Conservation (phyloP, 768 basidiomycete species). For the Udeniomyces megalosporus region DNA sequence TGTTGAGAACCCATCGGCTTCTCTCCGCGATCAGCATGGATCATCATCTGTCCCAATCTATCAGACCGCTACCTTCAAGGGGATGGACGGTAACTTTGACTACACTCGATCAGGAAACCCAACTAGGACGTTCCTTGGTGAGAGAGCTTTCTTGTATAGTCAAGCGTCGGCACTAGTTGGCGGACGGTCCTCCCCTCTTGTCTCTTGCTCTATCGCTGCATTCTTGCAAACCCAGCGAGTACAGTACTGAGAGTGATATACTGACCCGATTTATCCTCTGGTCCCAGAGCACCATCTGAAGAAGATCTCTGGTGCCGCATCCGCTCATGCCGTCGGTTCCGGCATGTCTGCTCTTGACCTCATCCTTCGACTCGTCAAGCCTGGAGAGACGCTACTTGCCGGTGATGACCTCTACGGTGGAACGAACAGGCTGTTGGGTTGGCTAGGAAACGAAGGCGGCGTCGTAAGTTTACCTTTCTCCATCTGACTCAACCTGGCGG, state of each 20-base stretch:
- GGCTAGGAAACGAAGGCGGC: conserved; percentile 71
- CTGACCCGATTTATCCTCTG: neutral
- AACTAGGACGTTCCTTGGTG: conserved; percentile 84
- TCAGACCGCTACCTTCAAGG: conserved; percentile 96
- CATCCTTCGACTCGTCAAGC: conserved; percentile 82
- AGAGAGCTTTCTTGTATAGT: conserved; percentile 21
- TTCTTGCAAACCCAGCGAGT: too few relatives aligned
- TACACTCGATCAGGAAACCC: conserved; percentile 93
- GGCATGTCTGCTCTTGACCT: conserved; percentile 97
- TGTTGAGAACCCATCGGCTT: conserved; percentile 20
- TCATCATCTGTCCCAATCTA: conserved; percentile 92
- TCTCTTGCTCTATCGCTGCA: neutral
- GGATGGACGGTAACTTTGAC: conserved; percentile 65
- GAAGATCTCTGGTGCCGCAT: conserved; percentile 79
- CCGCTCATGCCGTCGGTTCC: conserved; percentile 84
- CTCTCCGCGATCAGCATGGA: conserved; percentile 85
- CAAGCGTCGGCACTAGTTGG: neutral
- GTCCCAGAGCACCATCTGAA: conserved; percentile 85
- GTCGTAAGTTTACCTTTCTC: conserved; percentile 31
- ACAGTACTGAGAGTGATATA: too few relatives aligned
- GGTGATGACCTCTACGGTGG: conserved; percentile 90
- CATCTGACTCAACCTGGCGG: too few relatives aligned
- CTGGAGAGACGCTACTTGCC: conserved; percentile 87
- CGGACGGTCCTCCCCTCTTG: neutral
- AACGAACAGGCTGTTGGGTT: conserved; percentile 82